Evolutionary conservation across 2,329 filamentous ascomycete species (phyloP).

Genomic region (Trichoderma sp.): DNA sequence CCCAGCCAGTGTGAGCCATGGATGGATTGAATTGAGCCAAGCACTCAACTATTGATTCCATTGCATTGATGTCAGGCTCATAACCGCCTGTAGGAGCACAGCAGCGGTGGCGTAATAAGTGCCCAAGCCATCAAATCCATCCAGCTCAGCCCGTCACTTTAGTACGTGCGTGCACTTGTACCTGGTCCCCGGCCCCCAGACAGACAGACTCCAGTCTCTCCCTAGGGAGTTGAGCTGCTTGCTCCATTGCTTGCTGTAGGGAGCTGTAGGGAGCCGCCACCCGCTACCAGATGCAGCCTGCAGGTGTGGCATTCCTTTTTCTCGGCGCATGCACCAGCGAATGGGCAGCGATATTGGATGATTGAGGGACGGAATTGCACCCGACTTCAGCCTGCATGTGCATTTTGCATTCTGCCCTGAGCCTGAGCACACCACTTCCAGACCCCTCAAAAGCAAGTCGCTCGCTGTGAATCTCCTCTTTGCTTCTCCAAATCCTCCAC

Average conservation of each 20-base stretch:
- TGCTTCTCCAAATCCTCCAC: not conserved
- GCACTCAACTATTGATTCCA: too few relatives aligned
- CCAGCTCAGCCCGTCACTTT: not conserved
- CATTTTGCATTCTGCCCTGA: conserved; percentile 8
- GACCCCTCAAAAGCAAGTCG: conserved; percentile 9
- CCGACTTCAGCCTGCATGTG: not conserved
- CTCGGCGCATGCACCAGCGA: not conserved
- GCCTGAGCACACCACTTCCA: not conserved
- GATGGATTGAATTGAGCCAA: not conserved
- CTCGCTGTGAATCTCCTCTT: not conserved
- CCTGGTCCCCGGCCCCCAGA: not conserved
- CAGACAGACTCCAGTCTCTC: not conserved
- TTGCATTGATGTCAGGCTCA: too few relatives aligned
- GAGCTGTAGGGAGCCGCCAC: conserved; percentile 11
- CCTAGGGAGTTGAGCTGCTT: not conserved
- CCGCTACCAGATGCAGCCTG: not conserved
- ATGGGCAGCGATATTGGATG: not conserved
- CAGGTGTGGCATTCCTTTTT: conserved; percentile 7
- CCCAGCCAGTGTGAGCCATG: not conserved
- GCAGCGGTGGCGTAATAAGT: not conserved
- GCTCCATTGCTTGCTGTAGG: not conserved
- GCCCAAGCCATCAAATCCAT: not conserved
- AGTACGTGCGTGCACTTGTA: not conserved
- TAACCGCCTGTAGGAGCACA: too few relatives aligned
- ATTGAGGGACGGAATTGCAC: not conserved